phyloP scores from a whole-genome alignment of 768 basidiomycete genomes.

The Rhodotorula babjevae region DNA sequence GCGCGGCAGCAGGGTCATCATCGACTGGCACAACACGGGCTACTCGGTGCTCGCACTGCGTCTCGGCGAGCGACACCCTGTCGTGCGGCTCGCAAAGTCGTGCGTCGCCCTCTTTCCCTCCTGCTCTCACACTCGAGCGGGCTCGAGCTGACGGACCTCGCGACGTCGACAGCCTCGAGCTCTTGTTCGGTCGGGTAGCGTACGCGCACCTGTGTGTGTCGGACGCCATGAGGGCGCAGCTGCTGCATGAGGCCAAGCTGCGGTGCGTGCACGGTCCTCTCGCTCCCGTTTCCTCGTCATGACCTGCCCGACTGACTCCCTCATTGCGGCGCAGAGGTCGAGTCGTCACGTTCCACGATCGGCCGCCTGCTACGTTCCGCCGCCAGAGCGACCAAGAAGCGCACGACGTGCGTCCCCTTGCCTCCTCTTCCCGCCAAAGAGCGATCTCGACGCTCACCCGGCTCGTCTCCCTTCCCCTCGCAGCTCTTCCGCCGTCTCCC shows the following conservation, averaged over 20 bases:
- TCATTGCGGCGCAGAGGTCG: not conserved
- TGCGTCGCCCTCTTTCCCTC: conserved; percentile 45
- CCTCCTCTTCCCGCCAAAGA: conserved; percentile 48
- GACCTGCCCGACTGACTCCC: not conserved
- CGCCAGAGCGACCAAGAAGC: conserved; percentile 63
- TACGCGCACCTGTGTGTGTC: conserved; percentile 93
- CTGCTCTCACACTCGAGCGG: not conserved
- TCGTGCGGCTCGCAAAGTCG: conserved; percentile 73
- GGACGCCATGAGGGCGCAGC: conserved; percentile 68
- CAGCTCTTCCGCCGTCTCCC: conserved; percentile 47
- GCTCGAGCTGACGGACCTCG: not conserved
- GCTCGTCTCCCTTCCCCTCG: not conserved
- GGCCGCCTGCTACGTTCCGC: conserved; percentile 81
- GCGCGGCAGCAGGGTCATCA: conserved; percentile 77
- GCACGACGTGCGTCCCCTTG: conserved; percentile 60
- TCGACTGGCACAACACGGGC: conserved; percentile 99
- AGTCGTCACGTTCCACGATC: conserved; percentile 55
- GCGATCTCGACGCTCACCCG: conserved; percentile 46
- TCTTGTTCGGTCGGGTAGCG: conserved; percentile 68
- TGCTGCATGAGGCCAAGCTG: conserved; percentile 69
- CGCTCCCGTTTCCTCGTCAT: conserved; percentile 23
- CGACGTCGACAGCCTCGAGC: conserved; percentile 69
- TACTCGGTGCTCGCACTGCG: conserved; percentile 84
- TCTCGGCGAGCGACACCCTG: conserved; percentile 61
- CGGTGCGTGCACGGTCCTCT: conserved; percentile 57